Conservation (phyloP, 306 rosid genomes). For the Crataegus laevigata region DNA sequence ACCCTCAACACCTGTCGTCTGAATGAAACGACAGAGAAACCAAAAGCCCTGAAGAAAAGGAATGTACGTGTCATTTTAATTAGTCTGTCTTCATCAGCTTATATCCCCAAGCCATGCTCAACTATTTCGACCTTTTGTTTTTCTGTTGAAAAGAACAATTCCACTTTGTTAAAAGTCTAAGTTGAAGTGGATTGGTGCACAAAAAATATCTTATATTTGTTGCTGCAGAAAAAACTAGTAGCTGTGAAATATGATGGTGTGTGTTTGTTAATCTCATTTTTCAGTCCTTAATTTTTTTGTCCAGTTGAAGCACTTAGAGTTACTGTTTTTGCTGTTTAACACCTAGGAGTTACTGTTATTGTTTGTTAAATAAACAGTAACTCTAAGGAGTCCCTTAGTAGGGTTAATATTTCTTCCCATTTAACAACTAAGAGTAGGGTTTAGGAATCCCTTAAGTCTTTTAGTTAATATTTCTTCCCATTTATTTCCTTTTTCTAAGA, state of each 20-base stretch:
- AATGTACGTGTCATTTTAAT: constrained; percentile 42
- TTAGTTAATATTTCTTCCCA: too few relatives aligned
- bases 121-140: not conserved
- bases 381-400: too few relatives aligned
- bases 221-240: not conserved
- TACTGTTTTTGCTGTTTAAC: too few relatives aligned
- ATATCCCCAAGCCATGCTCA: constrained; percentile 6
- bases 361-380: too few relatives aligned
- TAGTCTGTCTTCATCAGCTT: constrained; percentile 9
- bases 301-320: not conserved
- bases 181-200: constrained; percentile 1
- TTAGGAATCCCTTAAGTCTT: too few relatives aligned
- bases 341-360: too few relatives aligned
- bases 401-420: too few relatives aligned
- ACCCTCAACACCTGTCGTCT: constrained; percentile 23
- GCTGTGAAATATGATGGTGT: not conserved
- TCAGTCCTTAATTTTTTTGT: not conserved
- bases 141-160: not conserved
- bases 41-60: not conserved
- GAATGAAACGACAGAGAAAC: constrained; percentile 18
- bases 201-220: not conserved
- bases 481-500: too few relatives aligned
- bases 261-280: too few relatives aligned
- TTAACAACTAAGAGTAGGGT: too few relatives aligned
- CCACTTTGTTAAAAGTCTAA: not conserved